Percentiles rank a stretch among this genome's conserved stretches.
Conservation (phyloP, 768 basidiomycete genomes). For the Psilocybe subaeruginosa region DNA sequence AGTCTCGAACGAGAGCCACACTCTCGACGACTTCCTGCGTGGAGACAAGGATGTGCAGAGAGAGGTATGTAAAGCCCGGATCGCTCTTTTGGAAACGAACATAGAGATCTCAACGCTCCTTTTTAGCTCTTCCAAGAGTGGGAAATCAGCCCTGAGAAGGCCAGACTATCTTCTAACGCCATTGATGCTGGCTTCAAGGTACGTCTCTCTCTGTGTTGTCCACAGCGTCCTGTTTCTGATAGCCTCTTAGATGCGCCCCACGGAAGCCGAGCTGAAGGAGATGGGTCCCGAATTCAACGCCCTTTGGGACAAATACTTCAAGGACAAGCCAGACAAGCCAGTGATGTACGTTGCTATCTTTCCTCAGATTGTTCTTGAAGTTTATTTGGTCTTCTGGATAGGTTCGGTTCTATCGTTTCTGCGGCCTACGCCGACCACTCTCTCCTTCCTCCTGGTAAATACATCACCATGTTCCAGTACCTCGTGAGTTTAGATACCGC, state of each 20-base stretch:
- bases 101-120: not conserved
- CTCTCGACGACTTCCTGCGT: constrained; percentile 71
- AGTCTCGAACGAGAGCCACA: constrained; percentile 65
- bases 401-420: constrained; percentile 67
- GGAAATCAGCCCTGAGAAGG: constrained; percentile 70
- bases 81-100: not conserved
- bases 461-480: constrained; percentile 78
- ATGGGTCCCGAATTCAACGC: constrained; percentile 80
- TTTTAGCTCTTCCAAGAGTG: constrained; percentile 59
- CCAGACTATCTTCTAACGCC: constrained; percentile 67
- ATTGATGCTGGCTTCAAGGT: constrained; percentile 81
- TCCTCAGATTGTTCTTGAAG: not conserved
- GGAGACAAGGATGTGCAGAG: constrained; percentile 61
- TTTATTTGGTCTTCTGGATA: constrained; percentile 25
- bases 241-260: constrained; percentile 59
- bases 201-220: not conserved
- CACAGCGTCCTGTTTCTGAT: not conserved
- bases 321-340: constrained; percentile 80
- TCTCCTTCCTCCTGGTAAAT: constrained; percentile 72
- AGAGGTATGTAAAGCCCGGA: constrained; percentile 41
- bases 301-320: constrained; percentile 73
- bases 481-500: constrained; percentile 36
- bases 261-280: constrained; percentile 69
- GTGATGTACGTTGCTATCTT: constrained; percentile 51
- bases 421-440: constrained; percentile 76